Conservation (phyloP, 352 stramenopile species). For the Phytophthora pini region DNA sequence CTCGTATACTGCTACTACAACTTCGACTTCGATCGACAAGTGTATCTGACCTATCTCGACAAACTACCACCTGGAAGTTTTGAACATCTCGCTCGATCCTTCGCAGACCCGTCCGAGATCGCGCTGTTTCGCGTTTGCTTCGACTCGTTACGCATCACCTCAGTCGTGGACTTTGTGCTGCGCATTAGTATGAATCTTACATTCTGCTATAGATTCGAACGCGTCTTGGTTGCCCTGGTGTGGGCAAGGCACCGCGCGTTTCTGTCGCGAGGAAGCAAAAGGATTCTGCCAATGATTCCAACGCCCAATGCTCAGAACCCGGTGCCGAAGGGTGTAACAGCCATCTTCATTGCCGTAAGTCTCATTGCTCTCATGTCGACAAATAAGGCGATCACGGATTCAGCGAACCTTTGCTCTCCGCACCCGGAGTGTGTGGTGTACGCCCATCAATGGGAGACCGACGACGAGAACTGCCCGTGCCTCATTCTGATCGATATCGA, state of each 20-base stretch:
- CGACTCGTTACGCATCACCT: conserved; percentile 39
- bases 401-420: conserved; percentile 3
- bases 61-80: conserved; percentile 31
- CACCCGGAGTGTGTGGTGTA: conserved; percentile 31
- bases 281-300: not conserved
- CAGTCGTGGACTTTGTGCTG: conserved; percentile 24
- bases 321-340: conserved; percentile 18
- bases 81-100: conserved; percentile 29
- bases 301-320: conserved; percentile 6
- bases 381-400: conserved; percentile 19
- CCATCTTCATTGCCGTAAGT: conserved; percentile 16
- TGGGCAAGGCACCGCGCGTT: not conserved
- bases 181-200: conserved; percentile 35
- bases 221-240: conserved; percentile 21
- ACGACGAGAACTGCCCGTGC: conserved; percentile 27
- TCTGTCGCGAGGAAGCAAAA: not conserved
- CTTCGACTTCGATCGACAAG: conserved; percentile 37
- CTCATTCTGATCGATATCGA: conserved; percentile 16
- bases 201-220: conserved; percentile 37
- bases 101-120: conserved; percentile 30
- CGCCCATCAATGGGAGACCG: conserved; percentile 17
- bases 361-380: conserved; percentile 15
- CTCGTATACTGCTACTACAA: conserved; percentile 15
- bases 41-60: conserved; percentile 23
- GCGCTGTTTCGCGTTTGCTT: conserved; percentile 35